These are phyloP conservation scores for Alternaria brassicicola DNA, from an alignment of 2,329 filamentous ascomycete species.

Conservation along the genomic window DNA sequence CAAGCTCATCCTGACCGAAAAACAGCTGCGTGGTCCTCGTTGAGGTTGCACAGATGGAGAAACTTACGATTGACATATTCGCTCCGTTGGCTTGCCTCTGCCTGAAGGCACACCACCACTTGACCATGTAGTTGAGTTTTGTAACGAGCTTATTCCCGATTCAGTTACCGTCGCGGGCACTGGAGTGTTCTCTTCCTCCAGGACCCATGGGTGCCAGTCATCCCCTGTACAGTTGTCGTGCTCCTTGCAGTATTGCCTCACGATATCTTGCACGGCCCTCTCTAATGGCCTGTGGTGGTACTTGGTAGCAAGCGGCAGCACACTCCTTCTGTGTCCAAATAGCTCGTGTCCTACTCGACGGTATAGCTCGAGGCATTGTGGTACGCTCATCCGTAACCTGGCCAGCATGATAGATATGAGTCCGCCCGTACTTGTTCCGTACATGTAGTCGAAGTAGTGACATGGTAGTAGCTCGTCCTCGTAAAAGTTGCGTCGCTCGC, in stretches of 20 bases:
- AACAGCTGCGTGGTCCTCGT: neutral
- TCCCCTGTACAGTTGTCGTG: conserved; percentile 52
- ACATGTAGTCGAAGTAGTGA: conserved; percentile 62
- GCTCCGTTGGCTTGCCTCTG: conserved; percentile 28
- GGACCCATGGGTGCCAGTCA: conserved; percentile 54
- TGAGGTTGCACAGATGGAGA: neutral
- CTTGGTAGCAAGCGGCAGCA: conserved; percentile 56
- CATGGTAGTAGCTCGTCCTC: conserved; percentile 56
- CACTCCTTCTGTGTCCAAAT: conserved; percentile 53
- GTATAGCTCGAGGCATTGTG: conserved; percentile 56
- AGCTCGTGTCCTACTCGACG: conserved; percentile 55
- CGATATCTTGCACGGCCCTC: conserved; percentile 54
- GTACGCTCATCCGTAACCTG: conserved; percentile 56
- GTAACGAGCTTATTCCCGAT: conserved; percentile 13
- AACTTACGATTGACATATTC: conserved; percentile 49
- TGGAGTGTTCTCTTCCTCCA: conserved; percentile 8
- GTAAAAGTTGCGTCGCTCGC: conserved; percentile 37
- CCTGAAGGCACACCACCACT: conserved; percentile 9
- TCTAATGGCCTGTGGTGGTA: conserved; percentile 58
- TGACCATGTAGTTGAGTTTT: conserved; percentile 31
- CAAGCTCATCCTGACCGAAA: neutral
- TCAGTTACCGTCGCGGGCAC: neutral
- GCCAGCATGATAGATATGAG: conserved; percentile 59
- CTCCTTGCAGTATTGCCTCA: conserved; percentile 52
- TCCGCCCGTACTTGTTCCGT: conserved; percentile 59